Conservation (phyloP, 768 basidiomycete species). For the Boletus eberwhitei region DNA sequence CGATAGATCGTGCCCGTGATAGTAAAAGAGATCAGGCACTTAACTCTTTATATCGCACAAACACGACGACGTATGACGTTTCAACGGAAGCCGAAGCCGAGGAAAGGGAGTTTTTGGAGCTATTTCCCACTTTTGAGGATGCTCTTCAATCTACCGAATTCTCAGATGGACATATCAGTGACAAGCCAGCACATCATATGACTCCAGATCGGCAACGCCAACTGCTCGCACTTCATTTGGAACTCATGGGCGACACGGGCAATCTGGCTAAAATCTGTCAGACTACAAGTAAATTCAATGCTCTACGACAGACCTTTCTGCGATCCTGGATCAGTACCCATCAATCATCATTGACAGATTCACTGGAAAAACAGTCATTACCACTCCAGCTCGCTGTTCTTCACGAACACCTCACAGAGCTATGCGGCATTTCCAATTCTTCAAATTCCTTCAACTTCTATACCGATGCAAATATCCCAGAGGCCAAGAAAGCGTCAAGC, state of each 20-base stretch:
- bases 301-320: constrained; percentile 34
- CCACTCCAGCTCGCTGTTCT: constrained; percentile 53
- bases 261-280: not conserved
- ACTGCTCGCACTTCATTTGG: constrained; percentile 48
- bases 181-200: constrained; percentile 28
- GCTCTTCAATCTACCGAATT: constrained; percentile 34
- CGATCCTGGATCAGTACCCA: constrained; percentile 32
- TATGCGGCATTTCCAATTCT: constrained; percentile 25
- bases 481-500: constrained; percentile 58
- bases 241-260: constrained; percentile 32
- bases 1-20: constrained; percentile 70
- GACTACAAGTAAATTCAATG: constrained; percentile 26
- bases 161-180: not conserved
- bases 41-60: constrained; percentile 73
- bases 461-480: constrained; percentile 65
- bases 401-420: constrained; percentile 35
- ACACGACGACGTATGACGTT: constrained; percentile 48
- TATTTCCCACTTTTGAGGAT: constrained; percentile 86
- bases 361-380: constrained; percentile 50
- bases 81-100: constrained; percentile 72
- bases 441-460: constrained; percentile 69
- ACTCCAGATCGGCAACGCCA: constrained; percentile 26
- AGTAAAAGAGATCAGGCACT: constrained; percentile 60
- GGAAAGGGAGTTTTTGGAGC: constrained; percentile 73
- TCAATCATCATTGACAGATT: constrained; percentile 34